phyloP scores from a whole-genome alignment of 345 rosid genomes.

The Salix brachista region DNA sequence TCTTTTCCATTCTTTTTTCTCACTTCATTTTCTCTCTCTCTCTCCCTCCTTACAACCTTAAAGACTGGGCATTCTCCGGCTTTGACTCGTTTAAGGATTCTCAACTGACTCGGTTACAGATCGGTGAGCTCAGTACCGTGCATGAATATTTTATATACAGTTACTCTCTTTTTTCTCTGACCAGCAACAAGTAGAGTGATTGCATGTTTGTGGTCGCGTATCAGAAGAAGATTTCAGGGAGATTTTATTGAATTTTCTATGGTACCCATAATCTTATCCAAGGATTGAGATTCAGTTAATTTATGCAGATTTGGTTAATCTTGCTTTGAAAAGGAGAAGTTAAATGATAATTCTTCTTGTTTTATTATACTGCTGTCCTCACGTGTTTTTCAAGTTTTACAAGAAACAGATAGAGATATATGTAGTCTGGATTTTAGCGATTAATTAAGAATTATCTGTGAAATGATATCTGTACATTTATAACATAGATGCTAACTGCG shows the following conservation, averaged over 20 bases:
- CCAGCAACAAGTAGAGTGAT: neutral
- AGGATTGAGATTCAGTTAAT: constrained; percentile 14
- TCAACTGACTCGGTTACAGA: constrained; percentile 7
- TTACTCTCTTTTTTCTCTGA: neutral
- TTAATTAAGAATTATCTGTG: constrained; percentile 27
- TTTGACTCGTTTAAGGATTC: constrained; percentile 8
- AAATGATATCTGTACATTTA: constrained; percentile 28
- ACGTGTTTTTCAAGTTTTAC: constrained; percentile 17
- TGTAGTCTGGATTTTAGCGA: constrained; percentile 17
- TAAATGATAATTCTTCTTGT: neutral
- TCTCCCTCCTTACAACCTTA: neutral
- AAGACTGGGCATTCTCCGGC: constrained; percentile 12
- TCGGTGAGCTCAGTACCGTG: constrained; percentile 14
- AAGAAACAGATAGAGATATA: constrained; percentile 1
- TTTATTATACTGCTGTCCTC: constrained; percentile 16
- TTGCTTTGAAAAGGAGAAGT: constrained; percentile 3
- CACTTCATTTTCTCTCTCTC: neutral
- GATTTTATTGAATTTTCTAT: constrained; percentile 19
- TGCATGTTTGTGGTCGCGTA: constrained; percentile 16
- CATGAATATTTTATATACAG: neutral
- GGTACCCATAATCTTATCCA: constrained; percentile 20
- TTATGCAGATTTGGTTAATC: constrained; percentile 20
- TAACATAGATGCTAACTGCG: constrained; percentile 21
- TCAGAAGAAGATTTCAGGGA: constrained; percentile 24
- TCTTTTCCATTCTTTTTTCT: neutral